Evolutionary conservation across 2,329 filamentous ascomycete genomes (phyloP), one percentile per base, ranked within the genome.

Genomic region (Pseudocercospora eumusae): DNA sequence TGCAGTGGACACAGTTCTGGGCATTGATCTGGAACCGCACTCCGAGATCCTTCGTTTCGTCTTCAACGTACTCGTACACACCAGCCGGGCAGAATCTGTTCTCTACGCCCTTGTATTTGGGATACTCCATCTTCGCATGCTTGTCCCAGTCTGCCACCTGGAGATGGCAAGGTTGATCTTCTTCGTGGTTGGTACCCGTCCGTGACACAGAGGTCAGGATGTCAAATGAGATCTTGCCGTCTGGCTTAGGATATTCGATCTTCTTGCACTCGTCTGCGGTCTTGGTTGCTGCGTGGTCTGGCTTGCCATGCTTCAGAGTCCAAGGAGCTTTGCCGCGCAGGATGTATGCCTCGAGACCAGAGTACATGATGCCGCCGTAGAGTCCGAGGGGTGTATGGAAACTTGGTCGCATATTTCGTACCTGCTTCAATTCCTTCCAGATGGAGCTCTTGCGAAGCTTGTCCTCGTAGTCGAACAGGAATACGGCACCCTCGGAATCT

Each of bases 1-100:
- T 99, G 84, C 95, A 99, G 79, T 99, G 95, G 68, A 99, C 96
- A 76, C 95, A 99, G 79, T 97, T 98, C 77, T 98, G 93, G 54
- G 93, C 81, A 74, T 98, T 98, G 75, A 99, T 99, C 80, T 98
- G 93, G 81, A 99, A 99, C 61, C 93, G 84, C 70, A 99, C 92
- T 8, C 95, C 95, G 62, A 92, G 82, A 50, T 91, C 85, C 79
- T 96, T 97, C 59, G 83, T 88, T 58, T 88, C 85, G 74, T 99
- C 95, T 79, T 99, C 95, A 8, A 98, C 87, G 76, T 99, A 99
- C 77, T 99, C 95, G 73, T 99, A 99, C 68, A 99, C 95, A 13
- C 93, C 95, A 0, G 95, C 95, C 18, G 95, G 95, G 75, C 95
- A 99, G 82, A 99, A 99, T 20, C 95, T 84, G 76, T 96, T 97